Evolutionary conservation across 495 filamentous ascomycete species (phyloP).

Genomic region (Apiosordaria backusii): DNA sequence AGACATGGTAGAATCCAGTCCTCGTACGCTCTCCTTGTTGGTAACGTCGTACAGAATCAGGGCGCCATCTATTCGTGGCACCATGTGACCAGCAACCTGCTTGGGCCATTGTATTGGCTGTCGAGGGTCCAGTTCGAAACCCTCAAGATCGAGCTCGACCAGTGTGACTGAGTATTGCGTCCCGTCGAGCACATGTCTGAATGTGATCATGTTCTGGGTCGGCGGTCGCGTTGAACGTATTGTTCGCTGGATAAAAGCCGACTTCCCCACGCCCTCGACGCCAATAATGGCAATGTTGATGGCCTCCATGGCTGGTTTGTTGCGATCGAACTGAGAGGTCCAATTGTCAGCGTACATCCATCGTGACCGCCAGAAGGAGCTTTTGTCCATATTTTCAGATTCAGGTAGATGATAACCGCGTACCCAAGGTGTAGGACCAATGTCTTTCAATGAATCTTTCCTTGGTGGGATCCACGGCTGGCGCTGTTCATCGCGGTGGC

Average conservation of each 20-base stretch:
- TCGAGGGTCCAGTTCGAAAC: slow-evolving; percentile 62
- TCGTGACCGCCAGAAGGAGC: not conserved
- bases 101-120: slow-evolving; percentile 77
- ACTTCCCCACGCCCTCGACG: slow-evolving; percentile 77
- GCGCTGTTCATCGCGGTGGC: slow-evolving; percentile 35
- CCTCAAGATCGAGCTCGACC: slow-evolving; percentile 68
- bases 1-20: slow-evolving; percentile 67
- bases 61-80: slow-evolving; percentile 76
- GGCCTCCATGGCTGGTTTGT: slow-evolving; percentile 49
- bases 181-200: slow-evolving; percentile 75
- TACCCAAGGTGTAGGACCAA: slow-evolving; percentile 37
- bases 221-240: slow-evolving; percentile 63
- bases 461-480: slow-evolving; percentile 39
- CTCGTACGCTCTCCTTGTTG: slow-evolving; percentile 63
- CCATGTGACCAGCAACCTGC: slow-evolving; percentile 58
- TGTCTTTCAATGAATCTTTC: slow-evolving; percentile 38
- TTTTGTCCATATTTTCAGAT: not conserved
- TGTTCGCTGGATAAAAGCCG: slow-evolving; percentile 79
- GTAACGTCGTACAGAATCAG: slow-evolving; percentile 83
- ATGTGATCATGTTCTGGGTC: slow-evolving; percentile 51
- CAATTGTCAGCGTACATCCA: slow-evolving; percentile 22
- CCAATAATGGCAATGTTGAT: slow-evolving; percentile 88
- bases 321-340: slow-evolving; percentile 23
- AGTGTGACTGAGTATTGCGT: slow-evolving; percentile 73
- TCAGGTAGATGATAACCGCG: slow-evolving; percentile 10